Base-by-base conservation (phyloP, 2,329 filamentous ascomycete genomes). In the Colletotrichum zoysiae region DNA sequence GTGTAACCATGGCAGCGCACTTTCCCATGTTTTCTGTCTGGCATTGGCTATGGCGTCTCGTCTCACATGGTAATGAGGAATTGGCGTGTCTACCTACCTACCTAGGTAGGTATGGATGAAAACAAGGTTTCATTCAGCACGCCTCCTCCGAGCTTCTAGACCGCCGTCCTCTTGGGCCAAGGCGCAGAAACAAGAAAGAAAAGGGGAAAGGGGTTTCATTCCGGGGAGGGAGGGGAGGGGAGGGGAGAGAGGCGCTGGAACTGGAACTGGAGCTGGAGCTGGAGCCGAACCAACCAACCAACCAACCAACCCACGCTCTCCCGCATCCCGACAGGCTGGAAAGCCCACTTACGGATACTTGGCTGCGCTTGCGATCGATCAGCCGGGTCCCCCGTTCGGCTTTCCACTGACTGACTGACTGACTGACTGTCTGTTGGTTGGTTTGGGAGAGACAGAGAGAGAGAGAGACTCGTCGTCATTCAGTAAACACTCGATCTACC, bases 271-370 rank as follows among this genome's bases (percentile, higher is more conserved):
- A 42, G 2, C 38, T 40, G 40, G 38, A 14, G 4, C 55, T 61
- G 38, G 65, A 6, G 16, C 40, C 30, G 3, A 30, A 30, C 40
- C 9, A 38, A 55, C 48, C 65, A 1, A 26, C 26, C 26, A n/a
- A n/a, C n/a, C n/a, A n/a, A n/a, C n/a, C n/a, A n/a, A n/a, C 26
- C 2, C 26, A 2, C 65, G n/a, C 61, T 30, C 26, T 62, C 66
- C 66, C 60, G 62, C 44, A 70, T 67, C 65, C 58, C 68, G 58
- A 68, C 64, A 71, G 68, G 42, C 57, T 68, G 68, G 68, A 23
- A 23, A 67, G 33, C 59, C 65, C 57, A 51, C 65, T n/a, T n/a
- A n/a, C n/a, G n/a, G n/a, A n/a, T n/a, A n/a, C n/a, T 48, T 23
- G 33, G 12, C 63, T 51, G 57, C 63, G 20, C 38, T 38, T 59